phyloP scores from a whole-genome alignment of 257 asterid genomes.

The Solanum sitiens region DNA sequence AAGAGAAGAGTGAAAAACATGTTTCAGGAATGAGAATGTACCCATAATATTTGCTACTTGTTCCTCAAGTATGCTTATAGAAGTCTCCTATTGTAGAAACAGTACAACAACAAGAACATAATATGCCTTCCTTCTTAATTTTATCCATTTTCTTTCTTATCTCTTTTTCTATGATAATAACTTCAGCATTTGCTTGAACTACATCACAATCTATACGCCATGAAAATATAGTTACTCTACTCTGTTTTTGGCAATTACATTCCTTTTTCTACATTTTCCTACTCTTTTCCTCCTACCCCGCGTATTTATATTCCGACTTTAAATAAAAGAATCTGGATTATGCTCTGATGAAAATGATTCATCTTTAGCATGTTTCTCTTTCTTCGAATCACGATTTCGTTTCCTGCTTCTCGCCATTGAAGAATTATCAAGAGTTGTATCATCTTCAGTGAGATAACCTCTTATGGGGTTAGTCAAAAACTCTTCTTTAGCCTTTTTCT shows the following conservation, averaged over 20 bases:
- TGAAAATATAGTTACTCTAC: conserved; percentile 24
- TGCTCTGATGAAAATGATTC: background rate
- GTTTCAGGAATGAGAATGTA: too few relatives aligned
- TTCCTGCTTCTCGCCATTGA: background rate
- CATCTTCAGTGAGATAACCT: background rate
- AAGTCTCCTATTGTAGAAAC: too few relatives aligned
- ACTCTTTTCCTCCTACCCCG: background rate
- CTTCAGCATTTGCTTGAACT: conserved; percentile 10
- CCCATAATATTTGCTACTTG: too few relatives aligned
- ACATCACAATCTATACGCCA: conserved; percentile 30
- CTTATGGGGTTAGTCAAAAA: background rate
- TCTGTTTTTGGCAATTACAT: background rate
- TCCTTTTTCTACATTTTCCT: background rate
- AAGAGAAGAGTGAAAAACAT: too few relatives aligned
- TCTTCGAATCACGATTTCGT: background rate
- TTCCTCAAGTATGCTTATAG: too few relatives aligned
- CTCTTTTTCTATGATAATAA: too few relatives aligned
- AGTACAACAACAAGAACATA: too few relatives aligned
- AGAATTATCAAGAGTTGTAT: background rate
- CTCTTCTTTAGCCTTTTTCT: too few relatives aligned
- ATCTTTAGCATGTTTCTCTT: background rate
- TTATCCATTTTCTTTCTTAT: too few relatives aligned
- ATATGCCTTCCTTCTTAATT: too few relatives aligned
- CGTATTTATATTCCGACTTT: background rate
- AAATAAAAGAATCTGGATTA: background rate